Percentiles rank a stretch among this genome's conserved stretches.
Evolutionary conservation across 345 rosid genomes (phyloP).

Genomic region (Eucalyptus regnans): DNA sequence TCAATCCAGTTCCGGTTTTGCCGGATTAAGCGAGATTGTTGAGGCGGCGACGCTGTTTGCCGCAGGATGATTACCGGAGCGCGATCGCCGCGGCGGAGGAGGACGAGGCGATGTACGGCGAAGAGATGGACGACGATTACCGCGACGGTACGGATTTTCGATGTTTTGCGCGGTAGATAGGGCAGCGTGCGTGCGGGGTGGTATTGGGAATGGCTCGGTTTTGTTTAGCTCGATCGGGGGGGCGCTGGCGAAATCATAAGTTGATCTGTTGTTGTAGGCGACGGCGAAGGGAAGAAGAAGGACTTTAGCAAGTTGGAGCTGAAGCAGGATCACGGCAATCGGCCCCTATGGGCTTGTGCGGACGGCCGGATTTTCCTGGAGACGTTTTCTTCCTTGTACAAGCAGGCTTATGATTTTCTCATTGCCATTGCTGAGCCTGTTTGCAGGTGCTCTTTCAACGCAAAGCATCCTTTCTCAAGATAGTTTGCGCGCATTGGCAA

Average conservation of each 20-base stretch:
- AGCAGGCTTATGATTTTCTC: constrained; percentile 94
- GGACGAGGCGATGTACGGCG: constrained; percentile 28
- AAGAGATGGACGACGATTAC: constrained; percentile 53
- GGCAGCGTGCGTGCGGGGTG: background rate
- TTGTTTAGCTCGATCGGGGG: background rate
- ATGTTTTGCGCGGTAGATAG: background rate
- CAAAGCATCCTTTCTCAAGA: background rate
- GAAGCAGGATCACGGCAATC: constrained; percentile 68
- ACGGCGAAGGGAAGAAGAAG: constrained; percentile 47
- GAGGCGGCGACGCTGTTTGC: background rate
- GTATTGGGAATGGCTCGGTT: background rate
- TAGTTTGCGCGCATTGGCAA: background rate
- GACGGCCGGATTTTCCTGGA: constrained; percentile 88
- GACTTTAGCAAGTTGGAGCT: constrained; percentile 73
- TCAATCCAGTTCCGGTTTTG: background rate
- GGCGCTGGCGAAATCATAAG: background rate
- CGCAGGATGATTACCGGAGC: constrained; percentile 57
- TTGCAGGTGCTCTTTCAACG: constrained; percentile 52
- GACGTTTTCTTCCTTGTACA: constrained; percentile 74
- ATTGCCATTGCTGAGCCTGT: constrained; percentile 98
- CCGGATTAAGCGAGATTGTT: background rate
- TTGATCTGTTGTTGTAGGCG: background rate
- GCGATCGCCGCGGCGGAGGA: constrained; percentile 34
- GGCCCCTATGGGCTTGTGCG: constrained; percentile 96
- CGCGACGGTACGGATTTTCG: constrained; percentile 41